Base-by-base conservation (phyloP, 768 basidiomycete genomes). In the Astraeus odoratus region DNA sequence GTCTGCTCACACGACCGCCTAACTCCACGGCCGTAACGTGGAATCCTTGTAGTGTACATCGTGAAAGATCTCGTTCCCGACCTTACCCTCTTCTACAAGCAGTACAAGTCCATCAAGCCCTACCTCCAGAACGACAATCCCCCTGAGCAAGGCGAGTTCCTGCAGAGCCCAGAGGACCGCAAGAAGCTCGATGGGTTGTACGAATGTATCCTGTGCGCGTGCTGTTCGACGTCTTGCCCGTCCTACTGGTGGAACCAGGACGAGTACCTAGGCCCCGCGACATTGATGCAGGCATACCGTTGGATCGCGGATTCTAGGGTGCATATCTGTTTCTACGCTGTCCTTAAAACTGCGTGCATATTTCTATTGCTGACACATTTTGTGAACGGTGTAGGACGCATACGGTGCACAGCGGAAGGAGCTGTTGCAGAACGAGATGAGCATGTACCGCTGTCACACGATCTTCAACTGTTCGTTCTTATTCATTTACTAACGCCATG, bases 201-300 rank as follows among this genome's bases (percentile, higher is more conserved):
- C 72, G 96, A 97, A 66, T 94, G 94, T 66, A 97, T 95, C 52
- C 80, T 94, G 46, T 94, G 91, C 58, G 91, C 95, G 2, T 97
- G 96, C 70, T 99, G 95, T 72, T 93, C 93, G 34, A 98, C 95
- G 0, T 88, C 87, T 35, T 99, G 95, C 76, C 95, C 95, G 4
- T 87, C 84, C 24, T 96, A 98, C 69, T 97, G 95, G 95, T 98
- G 95, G 95, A 98, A 97, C 70, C 91, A 93, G 68, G 93, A 97
- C 61, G 87, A 92, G 66, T 99, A 99, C 67, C 85, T 99, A 31
- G 94, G 95, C 27, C 95, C 95, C 5, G 95, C 95, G 1, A 93
- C 93, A 0, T 71, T 97, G 57, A 92, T 97, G 91, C 88, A 92
- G 57, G 91, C 92, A 0, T 96, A 97, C 68, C 75, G 94, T 54